These are phyloP conservation scores for Corylus americana DNA, from an alignment of 306 rosid genomes.

Conservation along the genomic window DNA sequence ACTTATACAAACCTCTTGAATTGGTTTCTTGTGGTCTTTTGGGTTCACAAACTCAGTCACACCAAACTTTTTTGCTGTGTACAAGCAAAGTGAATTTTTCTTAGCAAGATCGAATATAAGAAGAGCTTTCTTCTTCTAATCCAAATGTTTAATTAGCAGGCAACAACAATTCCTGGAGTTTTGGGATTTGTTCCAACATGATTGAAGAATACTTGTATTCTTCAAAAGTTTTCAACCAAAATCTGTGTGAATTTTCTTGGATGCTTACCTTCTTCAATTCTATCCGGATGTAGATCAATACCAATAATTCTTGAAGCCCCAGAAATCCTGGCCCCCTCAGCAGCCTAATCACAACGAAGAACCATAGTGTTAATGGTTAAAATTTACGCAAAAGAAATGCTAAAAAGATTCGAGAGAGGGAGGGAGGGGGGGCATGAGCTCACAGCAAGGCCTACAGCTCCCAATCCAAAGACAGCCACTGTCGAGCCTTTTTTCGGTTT, in stretches of 20 bases:
- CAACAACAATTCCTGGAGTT: too few relatives aligned
- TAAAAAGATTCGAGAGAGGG: neutral
- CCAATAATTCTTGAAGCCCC: slow-evolving; percentile 27
- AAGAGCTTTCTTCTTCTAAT: neutral
- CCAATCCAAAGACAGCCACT: slow-evolving; percentile 67
- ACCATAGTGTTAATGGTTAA: neutral
- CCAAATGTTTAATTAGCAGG: neutral
- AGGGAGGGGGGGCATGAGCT: slow-evolving; percentile 4
- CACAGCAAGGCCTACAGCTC: slow-evolving; percentile 75
- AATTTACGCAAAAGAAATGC: neutral
- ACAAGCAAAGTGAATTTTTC: neutral
- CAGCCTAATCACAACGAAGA: slow-evolving; percentile 15
- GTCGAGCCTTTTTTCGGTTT: slow-evolving; percentile 53
- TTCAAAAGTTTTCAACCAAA: too few relatives aligned
- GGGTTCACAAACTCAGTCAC: slow-evolving; percentile 86
- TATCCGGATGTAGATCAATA: slow-evolving; percentile 10
- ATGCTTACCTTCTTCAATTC: neutral
- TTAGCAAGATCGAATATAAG: neutral
- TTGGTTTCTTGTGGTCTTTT: slow-evolving; percentile 80
- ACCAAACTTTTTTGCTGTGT: slow-evolving; percentile 79
- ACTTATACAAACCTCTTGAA: slow-evolving; percentile 56
- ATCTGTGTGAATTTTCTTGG: too few relatives aligned
- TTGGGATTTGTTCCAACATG: too few relatives aligned
- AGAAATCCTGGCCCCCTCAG: slow-evolving; percentile 22
- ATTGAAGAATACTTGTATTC: too few relatives aligned